A percentile compares a stretch with the other conserved stretches of the same genome.
phyloP scores from a whole-genome alignment of 1,284 basidiomycete species.

The Vanrija sp. region DNA sequence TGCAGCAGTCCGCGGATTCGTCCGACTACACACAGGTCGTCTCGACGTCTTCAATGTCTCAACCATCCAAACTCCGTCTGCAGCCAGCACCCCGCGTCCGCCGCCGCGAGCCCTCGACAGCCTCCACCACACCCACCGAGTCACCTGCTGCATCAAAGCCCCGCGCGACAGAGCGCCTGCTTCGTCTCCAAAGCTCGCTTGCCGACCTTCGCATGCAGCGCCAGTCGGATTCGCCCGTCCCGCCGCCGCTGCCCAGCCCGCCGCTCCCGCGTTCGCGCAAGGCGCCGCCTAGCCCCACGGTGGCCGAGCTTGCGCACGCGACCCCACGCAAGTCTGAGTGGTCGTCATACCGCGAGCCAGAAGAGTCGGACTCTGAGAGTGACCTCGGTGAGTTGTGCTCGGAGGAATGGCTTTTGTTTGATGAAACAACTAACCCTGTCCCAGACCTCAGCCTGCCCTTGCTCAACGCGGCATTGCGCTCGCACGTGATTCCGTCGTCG shows the following conservation, averaged over 20 bases:
- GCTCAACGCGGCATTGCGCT: slow-evolving; percentile 26
- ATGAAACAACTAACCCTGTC: background rate
- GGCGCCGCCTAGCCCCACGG: slow-evolving; percentile 10
- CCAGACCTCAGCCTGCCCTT: slow-evolving; percentile 27
- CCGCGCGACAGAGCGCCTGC: slow-evolving; percentile 15
- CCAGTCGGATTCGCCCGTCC: background rate
- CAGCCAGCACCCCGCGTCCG: background rate
- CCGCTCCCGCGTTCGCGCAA: background rate
- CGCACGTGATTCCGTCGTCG: slow-evolving; percentile 27
- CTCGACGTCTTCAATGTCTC: too few species aligned
- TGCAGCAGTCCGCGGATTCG: too few species aligned
- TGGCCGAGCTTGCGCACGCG: slow-evolving; percentile 12
- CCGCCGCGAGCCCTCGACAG: background rate
- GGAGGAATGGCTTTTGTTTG: background rate
- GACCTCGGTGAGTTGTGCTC: slow-evolving; percentile 30
- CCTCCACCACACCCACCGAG: background rate
- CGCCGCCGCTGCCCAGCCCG: too few species aligned
- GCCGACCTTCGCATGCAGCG: slow-evolving; percentile 18
- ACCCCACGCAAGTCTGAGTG: slow-evolving; percentile 8
- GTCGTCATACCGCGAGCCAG: slow-evolving; percentile 3
- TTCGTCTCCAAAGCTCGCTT: slow-evolving; percentile 14
- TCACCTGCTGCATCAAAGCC: background rate
- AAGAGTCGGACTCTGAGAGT: slow-evolving; percentile 25
- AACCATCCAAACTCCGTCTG: background rate
- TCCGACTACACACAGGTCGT: too few species aligned